Base-by-base conservation (phyloP, 768 basidiomycete species). In the Boletus tomentosulus region DNA sequence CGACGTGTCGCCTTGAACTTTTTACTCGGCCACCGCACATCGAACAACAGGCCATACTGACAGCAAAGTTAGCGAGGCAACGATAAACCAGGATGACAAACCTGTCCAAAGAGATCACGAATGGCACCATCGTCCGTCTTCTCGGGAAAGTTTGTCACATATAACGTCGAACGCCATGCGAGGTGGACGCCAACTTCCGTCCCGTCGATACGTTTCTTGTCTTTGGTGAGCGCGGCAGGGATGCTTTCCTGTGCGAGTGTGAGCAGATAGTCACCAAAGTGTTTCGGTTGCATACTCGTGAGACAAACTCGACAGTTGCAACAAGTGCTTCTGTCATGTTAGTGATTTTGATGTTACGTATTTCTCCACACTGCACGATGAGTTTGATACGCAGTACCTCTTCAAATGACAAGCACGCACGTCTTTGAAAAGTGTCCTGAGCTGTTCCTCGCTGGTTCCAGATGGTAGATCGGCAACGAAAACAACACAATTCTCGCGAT, bases 1-100 rank as follows among this genome's bases (percentile, higher is more conserved):
- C 97, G 80, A 34, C 97, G 76, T 2, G 89, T 87, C 53, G 75
- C 84, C 71, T 94, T 96, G 78, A 92, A 94, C 66, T 97, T 97
- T 66, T 95, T 95, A 72, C 92, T 95, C 6, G 97, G 97, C 96
- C 96, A 98, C 31, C 97, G 88, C 16, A 93, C 89, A 58, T 98
- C 95, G 56, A 98, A 90, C 50, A 99, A 80, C 5, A 78, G 81
- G 10, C 97, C 97, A 70, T 89, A 94, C 93, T 97, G 52, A 1
- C 11, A 25, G 50, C 62, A 44, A 54, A 25, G 33, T 58, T 34
- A 51, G 48, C 1, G 38, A 42, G 30, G 34, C 9, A 47, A 42
- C 1, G 11, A 33, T 19, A 25, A 39, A 31, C 2, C 28, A 46
- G 3, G 12, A 6, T 38, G 34, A 61, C 78, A 45, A 55, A 95